Base-by-base conservation (phyloP, 2,329 filamentous ascomycete genomes). In the Neoascochyta sp. region DNA sequence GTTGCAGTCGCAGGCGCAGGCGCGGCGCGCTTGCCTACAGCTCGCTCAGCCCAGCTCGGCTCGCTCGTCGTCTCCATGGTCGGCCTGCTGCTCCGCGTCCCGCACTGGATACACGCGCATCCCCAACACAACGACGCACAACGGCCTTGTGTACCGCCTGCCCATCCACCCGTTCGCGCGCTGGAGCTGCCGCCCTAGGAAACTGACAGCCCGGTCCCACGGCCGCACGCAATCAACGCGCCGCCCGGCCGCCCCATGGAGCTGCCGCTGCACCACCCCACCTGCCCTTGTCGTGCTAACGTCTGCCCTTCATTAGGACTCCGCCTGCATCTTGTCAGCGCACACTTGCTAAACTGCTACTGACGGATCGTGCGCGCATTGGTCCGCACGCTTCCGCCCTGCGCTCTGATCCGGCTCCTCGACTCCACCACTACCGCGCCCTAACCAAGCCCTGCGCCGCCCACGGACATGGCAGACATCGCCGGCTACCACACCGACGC, bases 181-280 rank as follows among this genome's bases (percentile, higher is more conserved):
- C 53, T 54, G 38, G 48, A 39, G 52, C 43, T 33, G 27, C 33
- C 36, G 41, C 47, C 36, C 40, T 51, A 55, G 40, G 42, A 57
- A 54, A 47, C 45, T 62, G 57, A 61, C 60, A 60, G 57, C 51
- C 48, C 38, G 47, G 60, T 62, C 49, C 40, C 52, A 60, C 60
- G 50, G 44, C 50, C 29, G 52, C 40, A 40, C 39, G 40, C 52
- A 52, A 45, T 52, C 45, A 44, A 45, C 42, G 44, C 53, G 46
- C 39, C 47, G 45, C 43, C 55, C 47, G 39, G 31, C 37, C 29
- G 39, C 50, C 33, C 19, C 22, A 42, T 43, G 33, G 41, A 34
- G 27, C 32, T 29, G 31, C 54, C 39, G 34, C 41, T 39, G 39
- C 36, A 43, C 45, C 26, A 36, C 39, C 39, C 47, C 45, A 47